A percentile compares a stretch with the other conserved stretches of the same genome.
Conservation (phyloP, 352 stramenopile species). For the Globisporangium apiculatum region DNA sequence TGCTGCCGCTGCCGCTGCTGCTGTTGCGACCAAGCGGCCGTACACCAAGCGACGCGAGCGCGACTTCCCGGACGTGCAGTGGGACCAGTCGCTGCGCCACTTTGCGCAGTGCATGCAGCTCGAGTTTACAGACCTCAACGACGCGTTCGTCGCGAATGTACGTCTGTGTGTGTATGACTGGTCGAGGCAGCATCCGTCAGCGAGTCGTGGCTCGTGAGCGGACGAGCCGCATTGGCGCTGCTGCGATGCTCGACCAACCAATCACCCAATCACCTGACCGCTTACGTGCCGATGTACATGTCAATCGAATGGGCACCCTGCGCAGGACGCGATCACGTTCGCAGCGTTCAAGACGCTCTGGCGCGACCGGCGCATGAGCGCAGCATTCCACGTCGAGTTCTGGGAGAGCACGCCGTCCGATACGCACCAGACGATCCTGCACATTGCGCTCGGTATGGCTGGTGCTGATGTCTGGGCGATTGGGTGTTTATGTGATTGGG, state of each 20-base stretch:
- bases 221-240: background rate
- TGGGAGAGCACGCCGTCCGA: conserved; percentile 53
- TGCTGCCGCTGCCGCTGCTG: background rate
- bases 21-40: background rate
- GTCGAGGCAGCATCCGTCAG: background rate
- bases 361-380: conserved; percentile 33
- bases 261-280: background rate
- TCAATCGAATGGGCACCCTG: background rate
- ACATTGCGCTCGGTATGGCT: conserved; percentile 34
- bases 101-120: conserved; percentile 27
- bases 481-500: background rate
- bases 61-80: conserved; percentile 17
- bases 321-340: conserved; percentile 26
- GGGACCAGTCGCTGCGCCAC: conserved; percentile 27
- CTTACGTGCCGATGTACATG: too few species aligned
- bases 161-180: background rate
- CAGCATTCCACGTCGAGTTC: conserved; percentile 70
- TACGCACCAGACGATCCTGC: conserved; percentile 51
- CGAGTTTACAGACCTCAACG: conserved; percentile 31
- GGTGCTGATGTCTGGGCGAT: background rate
- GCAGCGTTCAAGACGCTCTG: conserved; percentile 44
- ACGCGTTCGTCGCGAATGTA: conserved; percentile 28
- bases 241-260: background rate
- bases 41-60: conserved; percentile 19
- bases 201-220: background rate